These are phyloP conservation scores for Thelephora terrestris DNA, from an alignment of 1,284 basidiomycete genomes.

Conservation along the genomic window DNA sequence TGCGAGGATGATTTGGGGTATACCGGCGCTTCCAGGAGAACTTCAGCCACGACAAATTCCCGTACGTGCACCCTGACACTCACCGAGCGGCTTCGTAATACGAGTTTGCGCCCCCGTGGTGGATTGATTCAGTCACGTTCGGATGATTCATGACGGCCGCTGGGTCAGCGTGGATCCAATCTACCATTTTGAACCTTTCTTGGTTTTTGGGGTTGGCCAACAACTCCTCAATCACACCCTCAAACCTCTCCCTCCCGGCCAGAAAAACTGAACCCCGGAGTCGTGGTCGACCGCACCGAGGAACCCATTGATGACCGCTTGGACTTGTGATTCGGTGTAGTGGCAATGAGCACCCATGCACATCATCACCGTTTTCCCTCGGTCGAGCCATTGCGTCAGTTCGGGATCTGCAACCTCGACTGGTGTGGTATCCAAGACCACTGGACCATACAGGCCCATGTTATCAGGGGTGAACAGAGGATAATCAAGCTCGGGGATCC, in stretches of 20 bases:
- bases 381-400: conserved; percentile 9
- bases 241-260: conserved; percentile 10
- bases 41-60: neutral
- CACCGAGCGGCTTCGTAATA: neutral
- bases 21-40: conserved; percentile 3
- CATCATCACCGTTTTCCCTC: conserved; percentile 8
- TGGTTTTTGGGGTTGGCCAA: neutral
- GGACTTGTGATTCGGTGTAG: conserved; percentile 8
- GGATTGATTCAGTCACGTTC: conserved; percentile 7
- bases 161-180: conserved; percentile 8
- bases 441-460: conserved; percentile 9
- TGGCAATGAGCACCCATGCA: conserved; percentile 11
- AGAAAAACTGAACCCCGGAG: conserved; percentile 7
- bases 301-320: conserved; percentile 5
- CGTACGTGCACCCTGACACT: no score
- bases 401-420: conserved; percentile 6
- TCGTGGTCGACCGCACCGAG: neutral
- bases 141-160: conserved; percentile 7
- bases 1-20: conserved; percentile 10
- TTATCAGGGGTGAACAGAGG: conserved; percentile 7
- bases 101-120: conserved; percentile 9
- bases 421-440: conserved; percentile 6
- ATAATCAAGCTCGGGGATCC: conserved; percentile 10
- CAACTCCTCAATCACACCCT: conserved; percentile 2
- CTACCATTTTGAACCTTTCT: conserved; percentile 4